Conservation (phyloP, 1,284 basidiomycete genomes). For the Cronartium quercuum region DNA sequence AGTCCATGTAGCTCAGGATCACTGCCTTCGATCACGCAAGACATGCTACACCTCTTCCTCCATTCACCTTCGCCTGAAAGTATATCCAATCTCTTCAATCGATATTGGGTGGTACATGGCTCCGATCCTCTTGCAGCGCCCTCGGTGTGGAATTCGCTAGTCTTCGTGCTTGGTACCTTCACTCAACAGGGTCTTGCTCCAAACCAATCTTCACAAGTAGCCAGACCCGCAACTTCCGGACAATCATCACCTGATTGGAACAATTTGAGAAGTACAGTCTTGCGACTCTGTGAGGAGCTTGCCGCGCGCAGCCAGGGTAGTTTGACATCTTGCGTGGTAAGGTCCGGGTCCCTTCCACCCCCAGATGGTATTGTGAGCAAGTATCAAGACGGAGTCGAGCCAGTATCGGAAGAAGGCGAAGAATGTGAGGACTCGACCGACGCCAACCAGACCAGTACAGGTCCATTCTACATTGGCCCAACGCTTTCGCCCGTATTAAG, state of each 20-base stretch:
- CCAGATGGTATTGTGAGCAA: slow-evolving; percentile 5
- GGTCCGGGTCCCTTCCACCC: slow-evolving; percentile 14
- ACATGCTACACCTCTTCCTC: slow-evolving; percentile 14
- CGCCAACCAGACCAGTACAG: not conserved
- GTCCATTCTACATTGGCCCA: slow-evolving; percentile 10
- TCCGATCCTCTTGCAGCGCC: slow-evolving; percentile 26
- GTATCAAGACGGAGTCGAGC: not conserved
- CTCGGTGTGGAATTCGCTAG: slow-evolving; percentile 26
- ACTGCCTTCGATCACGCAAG: slow-evolving; percentile 19
- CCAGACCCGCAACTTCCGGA: not conserved
- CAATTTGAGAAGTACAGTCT: slow-evolving; percentile 1
- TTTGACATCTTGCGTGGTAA: slow-evolving; percentile 4
- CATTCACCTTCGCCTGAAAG: slow-evolving; percentile 16
- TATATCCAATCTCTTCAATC: slow-evolving; percentile 7
- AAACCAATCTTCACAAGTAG: not conserved
- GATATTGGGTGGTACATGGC: slow-evolving; percentile 32
- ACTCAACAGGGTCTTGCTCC: slow-evolving; percentile 10
- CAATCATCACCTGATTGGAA: not conserved
- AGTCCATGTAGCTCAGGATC: not conserved
- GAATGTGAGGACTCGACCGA: slow-evolving; percentile 19
- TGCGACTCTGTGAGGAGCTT: slow-evolving; percentile 35
- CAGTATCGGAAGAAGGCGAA: slow-evolving; percentile 22
- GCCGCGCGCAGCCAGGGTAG: slow-evolving; percentile 28
- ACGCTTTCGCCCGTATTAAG: slow-evolving; percentile 18
- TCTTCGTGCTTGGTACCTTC: slow-evolving; percentile 11